Evolutionary conservation across 805 yeast genomes (phyloP).

Genomic region (Teunomyces panamensis): DNA sequence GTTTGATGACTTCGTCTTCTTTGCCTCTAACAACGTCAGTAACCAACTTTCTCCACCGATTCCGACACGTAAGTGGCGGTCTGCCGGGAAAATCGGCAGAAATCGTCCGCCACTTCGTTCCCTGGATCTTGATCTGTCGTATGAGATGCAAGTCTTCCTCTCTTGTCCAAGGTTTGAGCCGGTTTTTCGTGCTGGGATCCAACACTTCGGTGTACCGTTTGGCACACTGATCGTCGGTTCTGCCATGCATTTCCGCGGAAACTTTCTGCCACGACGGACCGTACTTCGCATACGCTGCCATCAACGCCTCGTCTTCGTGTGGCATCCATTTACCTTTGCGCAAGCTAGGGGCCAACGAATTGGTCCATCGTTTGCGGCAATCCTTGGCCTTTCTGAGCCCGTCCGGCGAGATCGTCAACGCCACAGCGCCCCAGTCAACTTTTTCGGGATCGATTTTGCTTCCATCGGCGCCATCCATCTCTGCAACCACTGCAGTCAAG

Average conservation of each 20-base stretch:
- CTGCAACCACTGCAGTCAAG: constrained; percentile 42
- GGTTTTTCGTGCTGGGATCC: constrained; percentile 74
- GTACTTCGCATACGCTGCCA: constrained; percentile 59
- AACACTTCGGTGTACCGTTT: constrained; percentile 85
- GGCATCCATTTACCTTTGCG: constrained; percentile 85
- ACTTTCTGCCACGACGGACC: constrained; percentile 90
- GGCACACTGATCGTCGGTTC: constrained; percentile 95
- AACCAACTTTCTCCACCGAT: constrained; percentile 86
- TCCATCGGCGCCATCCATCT: constrained; percentile 24
- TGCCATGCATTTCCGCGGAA: constrained; percentile 68
- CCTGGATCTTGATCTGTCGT: constrained; percentile 63
- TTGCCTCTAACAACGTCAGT: constrained; percentile 69
- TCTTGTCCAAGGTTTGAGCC: constrained; percentile 74
- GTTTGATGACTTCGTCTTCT: constrained; percentile 52
- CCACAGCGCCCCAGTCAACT: constrained; percentile 63
- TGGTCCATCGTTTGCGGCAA: constrained; percentile 84
- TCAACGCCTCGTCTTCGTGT: constrained; percentile 67
- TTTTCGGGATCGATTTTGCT: constrained; percentile 32
- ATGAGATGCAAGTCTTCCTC: constrained; percentile 75
- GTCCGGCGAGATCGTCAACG: constrained; percentile 38
- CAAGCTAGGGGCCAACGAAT: constrained; percentile 78
- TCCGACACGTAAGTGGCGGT: constrained; percentile 86
- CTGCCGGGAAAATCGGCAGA: constrained; percentile 69
- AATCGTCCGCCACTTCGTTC: constrained; percentile 88
- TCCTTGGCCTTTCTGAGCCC: constrained; percentile 68